phyloP scores from a whole-genome alignment of 331 rosid species.

The Quercus lobata region DNA sequence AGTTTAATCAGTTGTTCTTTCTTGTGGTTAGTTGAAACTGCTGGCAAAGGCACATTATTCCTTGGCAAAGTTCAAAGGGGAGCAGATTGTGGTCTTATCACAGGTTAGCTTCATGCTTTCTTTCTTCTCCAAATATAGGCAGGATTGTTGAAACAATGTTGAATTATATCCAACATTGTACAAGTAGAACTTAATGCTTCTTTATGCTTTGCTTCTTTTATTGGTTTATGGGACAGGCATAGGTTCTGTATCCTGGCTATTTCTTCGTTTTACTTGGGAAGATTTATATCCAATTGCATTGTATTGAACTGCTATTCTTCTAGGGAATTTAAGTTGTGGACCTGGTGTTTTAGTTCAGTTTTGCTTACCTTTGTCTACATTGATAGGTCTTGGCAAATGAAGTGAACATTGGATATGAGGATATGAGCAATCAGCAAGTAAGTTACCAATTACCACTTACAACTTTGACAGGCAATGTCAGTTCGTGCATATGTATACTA shows the following conservation, averaged over 20 bases:
- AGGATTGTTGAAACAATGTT: slow-evolving; percentile 7
- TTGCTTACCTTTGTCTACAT: slow-evolving; percentile 11
- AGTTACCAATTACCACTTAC: slow-evolving; percentile 19
- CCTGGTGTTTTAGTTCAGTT: neutral
- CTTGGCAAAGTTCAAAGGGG: slow-evolving; percentile 79
- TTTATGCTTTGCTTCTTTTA: neutral
- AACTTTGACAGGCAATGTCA: slow-evolving; percentile 6
- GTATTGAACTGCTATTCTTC: neutral
- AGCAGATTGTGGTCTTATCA: slow-evolving; percentile 87
- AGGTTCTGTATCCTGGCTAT: neutral
- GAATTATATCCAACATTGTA: neutral
- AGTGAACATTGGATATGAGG: slow-evolving; percentile 90
- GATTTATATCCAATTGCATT: neutral
- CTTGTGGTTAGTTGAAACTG: slow-evolving; percentile 61
- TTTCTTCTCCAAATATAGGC: slow-evolving; percentile 15
- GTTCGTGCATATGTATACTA: neutral
- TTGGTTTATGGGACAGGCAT: neutral
- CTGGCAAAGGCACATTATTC: slow-evolving; percentile 92
- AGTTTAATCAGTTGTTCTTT: slow-evolving; percentile 2
- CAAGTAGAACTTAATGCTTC: slow-evolving; percentile 2
- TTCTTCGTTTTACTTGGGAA: neutral
- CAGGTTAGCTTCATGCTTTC: slow-evolving; percentile 58
- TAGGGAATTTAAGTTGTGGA: neutral
- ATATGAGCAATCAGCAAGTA: slow-evolving; percentile 95
- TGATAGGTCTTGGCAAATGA: slow-evolving; percentile 87